Evolutionary conservation across 805 yeast genomes (phyloP).

Genomic region (Saccharomycopsis sp.): DNA sequence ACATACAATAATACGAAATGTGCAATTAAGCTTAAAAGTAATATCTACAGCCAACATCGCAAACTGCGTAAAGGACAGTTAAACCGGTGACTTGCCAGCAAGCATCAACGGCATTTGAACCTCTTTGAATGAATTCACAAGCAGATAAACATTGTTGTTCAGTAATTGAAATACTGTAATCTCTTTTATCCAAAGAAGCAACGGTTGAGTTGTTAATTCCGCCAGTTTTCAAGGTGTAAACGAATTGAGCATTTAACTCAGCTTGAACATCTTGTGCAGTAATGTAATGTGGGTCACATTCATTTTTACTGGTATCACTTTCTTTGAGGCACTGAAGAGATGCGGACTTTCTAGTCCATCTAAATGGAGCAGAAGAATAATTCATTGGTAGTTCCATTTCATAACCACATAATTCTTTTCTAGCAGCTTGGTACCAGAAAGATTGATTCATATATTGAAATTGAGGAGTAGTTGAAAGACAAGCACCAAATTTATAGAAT

Average conservation of each 20-base stretch:
- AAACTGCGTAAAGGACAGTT: constrained; percentile 21
- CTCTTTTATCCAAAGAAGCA: background rate
- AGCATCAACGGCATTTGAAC: constrained; percentile 16
- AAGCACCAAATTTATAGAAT: constrained; percentile 19
- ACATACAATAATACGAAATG: no score
- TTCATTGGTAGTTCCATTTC: constrained; percentile 4
- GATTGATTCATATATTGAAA: constrained; percentile 13
- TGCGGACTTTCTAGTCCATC: no score
- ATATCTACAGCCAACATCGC: constrained; percentile 20
- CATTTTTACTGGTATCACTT: background rate
- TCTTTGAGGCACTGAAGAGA: no score
- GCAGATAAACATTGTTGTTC: constrained; percentile 16
- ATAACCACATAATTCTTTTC: constrained; percentile 19
- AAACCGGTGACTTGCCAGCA: constrained; percentile 21
- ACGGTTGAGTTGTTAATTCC: background rate
- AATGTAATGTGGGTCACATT: background rate
- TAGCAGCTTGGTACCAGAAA: constrained; percentile 22
- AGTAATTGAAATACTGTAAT: background rate
- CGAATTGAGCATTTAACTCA: constrained; percentile 13
- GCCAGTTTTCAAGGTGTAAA: constrained; percentile 11
- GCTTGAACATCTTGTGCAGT: constrained; percentile 7
- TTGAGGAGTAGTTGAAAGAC: constrained; percentile 15
- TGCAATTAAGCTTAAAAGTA: constrained; percentile 14
- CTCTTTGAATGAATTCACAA: constrained; percentile 13
- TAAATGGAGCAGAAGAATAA: background rate